These are phyloP conservation scores for Dipodascopsis uninucleata DNA, from an alignment of 805 yeast species.

Conservation along the genomic window DNA sequence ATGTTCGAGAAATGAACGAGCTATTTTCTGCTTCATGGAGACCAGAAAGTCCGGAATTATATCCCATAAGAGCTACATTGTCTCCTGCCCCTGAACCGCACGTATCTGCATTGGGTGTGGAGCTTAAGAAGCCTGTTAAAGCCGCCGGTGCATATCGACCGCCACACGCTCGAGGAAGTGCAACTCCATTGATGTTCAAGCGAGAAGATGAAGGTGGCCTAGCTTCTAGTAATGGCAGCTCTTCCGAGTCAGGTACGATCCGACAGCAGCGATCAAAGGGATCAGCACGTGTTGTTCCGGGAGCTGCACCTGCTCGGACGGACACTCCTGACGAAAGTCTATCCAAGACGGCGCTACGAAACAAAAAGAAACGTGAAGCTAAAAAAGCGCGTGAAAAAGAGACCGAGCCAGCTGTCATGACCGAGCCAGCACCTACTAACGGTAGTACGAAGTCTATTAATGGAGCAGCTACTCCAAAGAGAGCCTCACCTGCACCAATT, in stretches of 20 bases:
- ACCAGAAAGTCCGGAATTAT: conserved; percentile 49
- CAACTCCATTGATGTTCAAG: conserved; percentile 34
- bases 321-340: conserved; percentile 54
- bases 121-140: conserved; percentile 45
- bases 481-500: conserved; percentile 13
- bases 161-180: conserved; percentile 75
- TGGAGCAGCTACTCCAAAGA: conserved; percentile 59
- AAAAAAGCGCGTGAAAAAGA: conserved; percentile 30
- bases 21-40: conserved; percentile 82
- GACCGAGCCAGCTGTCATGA: conserved; percentile 22
- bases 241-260: conserved; percentile 26
- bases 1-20: conserved; percentile 74
- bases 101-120: conserved; percentile 54
- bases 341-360: conserved; percentile 65
- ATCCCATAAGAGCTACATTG: conserved; percentile 48
- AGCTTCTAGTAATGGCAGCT: conserved; percentile 21
- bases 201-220: conserved; percentile 30
- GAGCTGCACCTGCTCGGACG: conserved; percentile 36
- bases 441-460: conserved; percentile 53
- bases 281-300: conserved; percentile 31
- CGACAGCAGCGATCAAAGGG: conserved; percentile 19
- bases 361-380: conserved; percentile 70
- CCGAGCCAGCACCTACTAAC: conserved; percentile 29
- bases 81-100: conserved; percentile 62
- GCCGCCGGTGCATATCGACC: conserved; percentile 93